Evolutionary conservation across 805 yeast genomes (phyloP), one percentile per base, ranked within the genome.

Genomic region (Candida mattraensis): DNA sequence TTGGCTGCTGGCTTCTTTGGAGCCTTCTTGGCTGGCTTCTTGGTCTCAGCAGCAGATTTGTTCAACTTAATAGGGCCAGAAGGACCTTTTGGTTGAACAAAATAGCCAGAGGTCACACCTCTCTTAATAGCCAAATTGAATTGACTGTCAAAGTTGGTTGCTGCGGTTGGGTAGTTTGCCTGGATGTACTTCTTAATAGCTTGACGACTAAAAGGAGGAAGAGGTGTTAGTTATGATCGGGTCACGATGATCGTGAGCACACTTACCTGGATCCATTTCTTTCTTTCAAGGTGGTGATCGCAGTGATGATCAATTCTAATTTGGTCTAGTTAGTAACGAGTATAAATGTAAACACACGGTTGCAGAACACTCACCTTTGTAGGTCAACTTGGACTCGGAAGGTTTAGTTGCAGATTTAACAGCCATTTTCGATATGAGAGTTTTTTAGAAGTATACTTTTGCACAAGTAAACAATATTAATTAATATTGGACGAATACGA

Each of bases 51-150:
- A 18, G 34, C 47, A 51, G 66, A 60, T 66, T 76, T 76, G 56
- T 66, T 70, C 43, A 83, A 61, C 64, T 86, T 85, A 47, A 86
- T 76, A 30, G 95, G 86, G 32, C 95, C 95, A 9, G 94, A 80
- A 13, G 95, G 82, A 30, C 95, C 95, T 67, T 87, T 86, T 58
- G 95, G 95, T 66, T 85, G 95, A 29, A 72, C 59, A 48, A 87
- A 84, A 34, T 76, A 83, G 30, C 84, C 91, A n/a, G 77, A 59
- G 43, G 74, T 78, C 42, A 87, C 91, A 48, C 94, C 95, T 60
- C 78, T 81, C 68, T 82, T 80, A 54, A 87, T 69, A 17, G 95
- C 93, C 32, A 72, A 49, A 57, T 87, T 87, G 71, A 87, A 83
- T 54, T 78, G 75, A 31, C 80, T 63, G 59, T 86, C 95, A 56